Evolutionary conservation across 306 rosid genomes (phyloP).

Genomic region (Lagenaria siceraria): DNA sequence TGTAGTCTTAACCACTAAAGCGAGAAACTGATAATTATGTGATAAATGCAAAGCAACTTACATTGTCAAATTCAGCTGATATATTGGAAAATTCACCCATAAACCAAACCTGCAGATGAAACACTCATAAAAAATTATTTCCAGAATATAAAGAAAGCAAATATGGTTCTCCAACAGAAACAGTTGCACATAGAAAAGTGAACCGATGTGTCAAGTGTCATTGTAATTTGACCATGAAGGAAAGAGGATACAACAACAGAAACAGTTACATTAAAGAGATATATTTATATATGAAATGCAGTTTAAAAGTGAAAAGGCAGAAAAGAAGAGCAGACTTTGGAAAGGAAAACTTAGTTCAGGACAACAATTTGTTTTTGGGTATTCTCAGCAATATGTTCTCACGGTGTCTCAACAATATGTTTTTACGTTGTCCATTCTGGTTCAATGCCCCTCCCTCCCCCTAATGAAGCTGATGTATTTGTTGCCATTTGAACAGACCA

Average conservation of each 20-base stretch:
- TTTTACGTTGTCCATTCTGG: not conserved
- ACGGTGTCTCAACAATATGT: not conserved
- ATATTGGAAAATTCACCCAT: constrained; percentile 89
- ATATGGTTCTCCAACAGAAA: not conserved
- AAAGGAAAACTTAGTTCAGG: not conserved
- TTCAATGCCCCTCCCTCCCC: not conserved
- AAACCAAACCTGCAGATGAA: constrained; percentile 70
- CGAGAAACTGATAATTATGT: not conserved
- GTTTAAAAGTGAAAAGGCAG: not conserved
- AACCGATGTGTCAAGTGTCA: too few species aligned
- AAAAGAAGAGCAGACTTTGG: not conserved
- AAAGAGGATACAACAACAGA: not conserved
- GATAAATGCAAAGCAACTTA: constrained; percentile 25
- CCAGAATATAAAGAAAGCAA: not conserved
- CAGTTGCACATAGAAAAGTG: too few species aligned
- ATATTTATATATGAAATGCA: not conserved
- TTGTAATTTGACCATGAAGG: too few species aligned
- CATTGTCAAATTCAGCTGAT: constrained; percentile 73
- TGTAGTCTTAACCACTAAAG: not conserved
- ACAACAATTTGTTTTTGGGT: not conserved
- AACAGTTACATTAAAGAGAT: not conserved
- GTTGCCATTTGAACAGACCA: not conserved
- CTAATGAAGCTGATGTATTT: not conserved
- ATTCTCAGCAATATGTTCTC: not conserved
- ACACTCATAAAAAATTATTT: not conserved